Percentiles rank a stretch among this genome's conserved stretches.
phyloP scores from a whole-genome alignment of 441 rosid genomes.

The Pelargonium australe region DNA sequence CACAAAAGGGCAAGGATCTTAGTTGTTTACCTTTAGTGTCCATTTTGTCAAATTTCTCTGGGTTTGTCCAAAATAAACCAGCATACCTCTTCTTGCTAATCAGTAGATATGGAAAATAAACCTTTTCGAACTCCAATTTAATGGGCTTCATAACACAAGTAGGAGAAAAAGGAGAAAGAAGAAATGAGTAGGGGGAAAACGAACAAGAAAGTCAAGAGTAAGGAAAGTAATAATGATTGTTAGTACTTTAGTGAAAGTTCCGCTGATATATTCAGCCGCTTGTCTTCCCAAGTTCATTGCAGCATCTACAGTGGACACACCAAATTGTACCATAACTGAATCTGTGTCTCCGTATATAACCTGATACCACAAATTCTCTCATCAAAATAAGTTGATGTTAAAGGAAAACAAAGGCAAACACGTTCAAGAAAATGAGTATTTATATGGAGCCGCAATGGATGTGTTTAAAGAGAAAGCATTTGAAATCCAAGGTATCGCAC shows the following conservation, averaged over 20 bases:
- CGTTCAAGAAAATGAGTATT: background rate
- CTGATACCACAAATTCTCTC: slow-evolving; percentile 32
- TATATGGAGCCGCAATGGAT: background rate
- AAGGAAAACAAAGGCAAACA: slow-evolving; percentile 1
- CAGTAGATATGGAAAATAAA: slow-evolving; percentile 84
- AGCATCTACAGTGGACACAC: slow-evolving; percentile 65
- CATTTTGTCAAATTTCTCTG: slow-evolving; percentile 84
- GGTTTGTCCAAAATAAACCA: slow-evolving; percentile 90
- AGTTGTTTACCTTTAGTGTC: slow-evolving; percentile 77
- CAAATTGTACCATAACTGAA: slow-evolving; percentile 99
- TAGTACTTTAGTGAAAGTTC: slow-evolving; percentile 68
- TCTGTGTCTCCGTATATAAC: slow-evolving; percentile 98
- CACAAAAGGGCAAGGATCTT: slow-evolving; percentile 9
- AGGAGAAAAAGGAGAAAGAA: slow-evolving; percentile 13
- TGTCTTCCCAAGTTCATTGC: slow-evolving; percentile 93
- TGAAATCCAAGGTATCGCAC: too few species aligned
- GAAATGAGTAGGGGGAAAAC: background rate
- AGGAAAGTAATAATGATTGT: background rate
- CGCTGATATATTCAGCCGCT: slow-evolving; percentile 87
- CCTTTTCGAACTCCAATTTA: slow-evolving; percentile 97
- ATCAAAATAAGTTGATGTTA: slow-evolving; percentile 6
- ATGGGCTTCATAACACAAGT: slow-evolving; percentile 60
- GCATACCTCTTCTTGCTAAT: slow-evolving; percentile 99
- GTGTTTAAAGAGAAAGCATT: too few species aligned
- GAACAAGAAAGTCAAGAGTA: background rate